Base-by-base conservation (phyloP, 371 early-diverging fungal species). In the Rhizomucor miehei region DNA sequence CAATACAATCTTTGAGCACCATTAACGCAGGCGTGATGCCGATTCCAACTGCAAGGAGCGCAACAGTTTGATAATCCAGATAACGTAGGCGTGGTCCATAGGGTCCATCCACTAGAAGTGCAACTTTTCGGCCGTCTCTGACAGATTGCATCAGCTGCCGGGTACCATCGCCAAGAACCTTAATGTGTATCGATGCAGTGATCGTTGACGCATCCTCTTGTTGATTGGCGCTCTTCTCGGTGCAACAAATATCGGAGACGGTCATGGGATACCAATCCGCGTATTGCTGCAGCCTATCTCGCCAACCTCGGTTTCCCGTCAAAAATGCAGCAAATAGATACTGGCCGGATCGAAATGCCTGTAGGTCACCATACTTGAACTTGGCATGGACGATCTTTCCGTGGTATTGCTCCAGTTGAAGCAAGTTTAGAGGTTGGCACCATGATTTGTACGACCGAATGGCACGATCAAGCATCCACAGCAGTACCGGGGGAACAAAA, bases 191-290 rank as follows among this genome's bases (percentile, higher is more conserved):
- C 29, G 29, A 29, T 29, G 29, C 29, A 2, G 69, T 44, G 0
- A 54, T 57, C n/a, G 25, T n/a, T 35, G 39, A 35, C 20, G 8
- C 29, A 29, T 29, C 29, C 3, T 8, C 29, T 8, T 29, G 29
- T 8, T 29, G 29, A 8, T 29, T 29, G 29, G 29, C 29, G 8
- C 8, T 29, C 8, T 29, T 8, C 8, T 8, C 29, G 8, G 29
- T 8, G 29, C 3, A 29, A 29, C 3, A 29, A 8, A 65, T 56
- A 56, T 75, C 75, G 29, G 75, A 75, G 23, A 75, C 62, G 11
- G 75, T 75, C 55, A 69, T 67, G 1, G 75, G 75, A 49, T 71
- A 72, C 75, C 75, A 75, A 48, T 75, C 69, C 23, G 63, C 66
- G n/a, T 58, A 63, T 13, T 62, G 65, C 53, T 52, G 55, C 14